Evolutionary conservation across 2,329 filamentous ascomycete genomes (phyloP).

Genomic region (Calonectria hongkongensis): DNA sequence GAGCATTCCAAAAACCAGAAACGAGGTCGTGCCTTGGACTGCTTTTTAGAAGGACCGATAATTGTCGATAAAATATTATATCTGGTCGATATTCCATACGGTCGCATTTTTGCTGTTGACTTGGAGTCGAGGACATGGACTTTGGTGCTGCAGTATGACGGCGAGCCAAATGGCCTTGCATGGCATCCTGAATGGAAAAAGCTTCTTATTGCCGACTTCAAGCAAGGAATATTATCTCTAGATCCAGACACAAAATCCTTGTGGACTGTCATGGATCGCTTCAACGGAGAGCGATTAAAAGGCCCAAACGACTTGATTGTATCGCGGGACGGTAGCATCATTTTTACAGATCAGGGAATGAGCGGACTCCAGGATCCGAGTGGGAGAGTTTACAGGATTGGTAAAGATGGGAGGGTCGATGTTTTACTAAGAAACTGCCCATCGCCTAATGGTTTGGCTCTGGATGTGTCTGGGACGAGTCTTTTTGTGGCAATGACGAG

Average conservation of each 20-base stretch:
- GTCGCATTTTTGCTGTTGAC: constrained; percentile 22
- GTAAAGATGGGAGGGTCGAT: constrained; percentile 25
- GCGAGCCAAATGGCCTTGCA: constrained; percentile 42
- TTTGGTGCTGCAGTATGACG: constrained; percentile 36
- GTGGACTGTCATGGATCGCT: constrained; percentile 39
- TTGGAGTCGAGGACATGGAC: constrained; percentile 30
- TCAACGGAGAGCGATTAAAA: constrained; percentile 42
- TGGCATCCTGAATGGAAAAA: constrained; percentile 29
- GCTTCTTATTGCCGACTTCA: constrained; percentile 42
- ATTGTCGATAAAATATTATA: constrained; percentile 6
- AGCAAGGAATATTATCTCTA: constrained; percentile 35
- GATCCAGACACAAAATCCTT: constrained; percentile 22
- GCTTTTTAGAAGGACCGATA: constrained; percentile 28
- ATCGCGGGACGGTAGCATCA: constrained; percentile 26
- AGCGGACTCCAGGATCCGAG: constrained; percentile 36
- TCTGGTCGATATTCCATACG: constrained; percentile 24
- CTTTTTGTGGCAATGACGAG: constrained; percentile 43
- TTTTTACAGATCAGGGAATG: constrained; percentile 43
- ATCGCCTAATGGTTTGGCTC: constrained; percentile 40
- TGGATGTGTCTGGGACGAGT: constrained; percentile 10
- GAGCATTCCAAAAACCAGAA: constrained; percentile 43
- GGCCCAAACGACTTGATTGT: constrained; percentile 42
- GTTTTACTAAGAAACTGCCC: constrained; percentile 37
- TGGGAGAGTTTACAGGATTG: constrained; percentile 37
- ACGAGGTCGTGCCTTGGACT: constrained; percentile 31